Evolutionary conservation across 140 eudicot genomes (phyloP).

Genomic region (Senecio squalidus): DNA sequence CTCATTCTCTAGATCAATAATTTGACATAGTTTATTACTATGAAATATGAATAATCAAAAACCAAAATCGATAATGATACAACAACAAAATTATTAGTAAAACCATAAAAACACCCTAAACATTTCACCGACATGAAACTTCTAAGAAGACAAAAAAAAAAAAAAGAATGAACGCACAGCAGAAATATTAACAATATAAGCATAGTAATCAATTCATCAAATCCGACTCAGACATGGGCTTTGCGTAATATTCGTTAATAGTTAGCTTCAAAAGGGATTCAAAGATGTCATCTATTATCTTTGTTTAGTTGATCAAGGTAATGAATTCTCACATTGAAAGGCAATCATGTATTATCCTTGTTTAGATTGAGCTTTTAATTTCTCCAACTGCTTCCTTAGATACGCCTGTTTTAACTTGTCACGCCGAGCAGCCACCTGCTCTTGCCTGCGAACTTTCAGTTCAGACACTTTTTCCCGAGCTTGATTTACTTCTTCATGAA

Average conservation of each 20-base stretch:
- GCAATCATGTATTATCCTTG: constrained; percentile 33
- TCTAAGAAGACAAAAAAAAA: no score
- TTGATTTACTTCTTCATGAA: constrained; percentile 81
- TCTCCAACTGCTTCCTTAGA: constrained; percentile 64
- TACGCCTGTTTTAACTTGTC: constrained; percentile 83
- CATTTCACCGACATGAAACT: no score
- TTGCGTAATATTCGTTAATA: not conserved
- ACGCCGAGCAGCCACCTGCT: constrained; percentile 58
- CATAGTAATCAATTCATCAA: not conserved
- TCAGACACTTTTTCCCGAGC: constrained; percentile 81
- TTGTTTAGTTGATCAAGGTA: constrained; percentile 10
- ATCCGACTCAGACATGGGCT: not conserved
- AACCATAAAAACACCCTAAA: no score
- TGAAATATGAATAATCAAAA: no score
- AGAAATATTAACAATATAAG: not conserved
- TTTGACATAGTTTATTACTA: no score
- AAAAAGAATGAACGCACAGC: not conserved
- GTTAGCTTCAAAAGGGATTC: not conserved
- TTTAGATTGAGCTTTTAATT: constrained; percentile 63
- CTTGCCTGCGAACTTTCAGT: constrained; percentile 68
- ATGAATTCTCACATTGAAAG: constrained; percentile 8
- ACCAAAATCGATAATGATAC: no score
- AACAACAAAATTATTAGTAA: no score
- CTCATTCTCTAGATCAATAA: no score
- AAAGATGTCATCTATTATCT: not conserved